These are phyloP conservation scores for Globisporangium middletonii DNA, from an alignment of 352 stramenopile genomes.

Conservation along the genomic window DNA sequence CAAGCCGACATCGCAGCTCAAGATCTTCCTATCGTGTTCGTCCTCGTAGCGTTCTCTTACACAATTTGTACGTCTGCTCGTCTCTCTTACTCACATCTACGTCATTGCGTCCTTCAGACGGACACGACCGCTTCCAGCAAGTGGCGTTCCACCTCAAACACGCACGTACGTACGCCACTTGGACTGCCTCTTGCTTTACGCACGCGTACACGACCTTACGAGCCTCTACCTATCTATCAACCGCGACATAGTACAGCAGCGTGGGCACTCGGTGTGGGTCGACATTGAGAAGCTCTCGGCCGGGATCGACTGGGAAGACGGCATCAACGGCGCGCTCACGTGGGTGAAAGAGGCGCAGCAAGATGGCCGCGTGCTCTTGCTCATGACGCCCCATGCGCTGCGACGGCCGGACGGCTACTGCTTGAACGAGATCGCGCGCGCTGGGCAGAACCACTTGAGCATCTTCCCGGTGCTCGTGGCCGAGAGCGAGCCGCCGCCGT, in stretches of 20 bases:
- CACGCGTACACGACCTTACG: too few relatives aligned
- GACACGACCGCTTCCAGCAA: constrained; percentile 67
- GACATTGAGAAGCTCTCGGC: constrained; percentile 64
- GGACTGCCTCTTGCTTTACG: too few relatives aligned
- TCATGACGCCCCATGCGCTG: constrained; percentile 77
- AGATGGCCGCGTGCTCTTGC: constrained; percentile 62
- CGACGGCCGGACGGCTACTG: constrained; percentile 70
- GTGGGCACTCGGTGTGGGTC: constrained; percentile 65
- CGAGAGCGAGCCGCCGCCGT: constrained; percentile 58
- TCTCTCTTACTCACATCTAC: not conserved
- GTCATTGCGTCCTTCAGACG: constrained; percentile 25
- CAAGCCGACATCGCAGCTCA: constrained; percentile 37
- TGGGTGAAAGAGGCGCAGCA: constrained; percentile 67
- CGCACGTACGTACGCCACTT: constrained; percentile 23
- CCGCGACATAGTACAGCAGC: constrained; percentile 36
- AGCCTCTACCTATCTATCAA: too few relatives aligned
- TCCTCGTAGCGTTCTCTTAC: not conserved
- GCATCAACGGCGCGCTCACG: constrained; percentile 52
- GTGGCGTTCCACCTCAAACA: constrained; percentile 68
- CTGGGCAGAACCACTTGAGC: constrained; percentile 44
- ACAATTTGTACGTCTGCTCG: not conserved
- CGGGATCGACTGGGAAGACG: constrained; percentile 71
- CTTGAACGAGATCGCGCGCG: constrained; percentile 71
- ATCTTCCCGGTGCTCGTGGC: constrained; percentile 71
- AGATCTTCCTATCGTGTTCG: constrained; percentile 75